phyloP scores from a whole-genome alignment of 768 basidiomycete genomes.

The Lactarius hatsudake region DNA sequence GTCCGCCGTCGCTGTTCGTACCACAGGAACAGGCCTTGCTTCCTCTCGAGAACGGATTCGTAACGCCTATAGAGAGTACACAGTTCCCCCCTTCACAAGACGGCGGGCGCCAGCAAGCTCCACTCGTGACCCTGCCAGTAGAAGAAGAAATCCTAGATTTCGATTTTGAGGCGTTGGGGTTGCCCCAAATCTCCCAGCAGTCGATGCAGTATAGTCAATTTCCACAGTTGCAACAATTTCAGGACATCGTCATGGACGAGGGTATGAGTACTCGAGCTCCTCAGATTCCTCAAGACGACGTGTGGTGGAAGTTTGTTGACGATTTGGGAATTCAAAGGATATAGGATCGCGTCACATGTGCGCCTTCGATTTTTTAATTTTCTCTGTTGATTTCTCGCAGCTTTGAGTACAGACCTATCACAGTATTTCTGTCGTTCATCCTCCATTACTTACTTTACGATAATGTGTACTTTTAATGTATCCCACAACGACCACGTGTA shows the following conservation, averaged over 20 bases:
- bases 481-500: constrained; percentile 1
- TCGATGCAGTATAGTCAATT: constrained; percentile 19
- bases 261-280: not conserved
- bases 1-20: not conserved
- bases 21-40: constrained; percentile 9
- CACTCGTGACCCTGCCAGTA: not conserved
- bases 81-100: constrained; percentile 4
- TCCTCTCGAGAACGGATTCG: constrained; percentile 7
- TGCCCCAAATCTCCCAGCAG: constrained; percentile 6
- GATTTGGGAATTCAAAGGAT: constrained; percentile 32
- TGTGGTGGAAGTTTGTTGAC: constrained; percentile 40
- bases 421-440: constrained; percentile 3
- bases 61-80: not conserved
- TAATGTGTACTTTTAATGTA: not conserved
- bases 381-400: not conserved
- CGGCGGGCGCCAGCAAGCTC: constrained; percentile 2
- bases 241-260: constrained; percentile 24
- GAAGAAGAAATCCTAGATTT: constrained; percentile 12
- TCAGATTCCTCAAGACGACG: constrained; percentile 35
- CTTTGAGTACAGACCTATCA: not conserved
- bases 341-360: not conserved
- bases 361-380: not conserved
- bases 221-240: constrained; percentile 20
- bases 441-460: not conserved
- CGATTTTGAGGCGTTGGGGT: constrained; percentile 10